A percentile compares a stretch with the other conserved stretches of the same genome.
Conservation (phyloP, 768 basidiomycete genomes). For the Podaxis sp. region DNA sequence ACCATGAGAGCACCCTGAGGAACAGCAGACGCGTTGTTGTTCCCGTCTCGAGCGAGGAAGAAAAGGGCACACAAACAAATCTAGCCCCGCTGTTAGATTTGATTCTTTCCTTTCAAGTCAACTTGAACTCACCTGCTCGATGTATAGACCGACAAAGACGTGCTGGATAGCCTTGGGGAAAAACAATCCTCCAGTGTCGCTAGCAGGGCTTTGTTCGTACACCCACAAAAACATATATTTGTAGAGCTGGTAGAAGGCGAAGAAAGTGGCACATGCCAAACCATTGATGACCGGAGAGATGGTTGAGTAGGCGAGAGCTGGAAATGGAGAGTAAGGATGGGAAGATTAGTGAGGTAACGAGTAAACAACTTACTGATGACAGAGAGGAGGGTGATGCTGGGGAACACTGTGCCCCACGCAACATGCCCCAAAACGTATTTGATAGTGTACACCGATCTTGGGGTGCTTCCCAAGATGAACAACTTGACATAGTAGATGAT, state of each 20-base stretch:
- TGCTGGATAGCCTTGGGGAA: slow-evolving; percentile 95
- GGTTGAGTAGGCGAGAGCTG: slow-evolving; percentile 78
- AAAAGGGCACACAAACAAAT: slow-evolving; percentile 84
- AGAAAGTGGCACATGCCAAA: slow-evolving; percentile 79
- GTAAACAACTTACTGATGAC: slow-evolving; percentile 48
- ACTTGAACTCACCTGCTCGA: slow-evolving; percentile 53
- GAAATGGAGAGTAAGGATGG: not conserved
- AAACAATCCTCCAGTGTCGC: slow-evolving; percentile 91
- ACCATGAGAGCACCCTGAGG: slow-evolving; percentile 84
- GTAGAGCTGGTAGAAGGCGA: slow-evolving; percentile 80
- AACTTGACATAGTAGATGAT: slow-evolving; percentile 90
- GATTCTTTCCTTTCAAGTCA: not conserved
- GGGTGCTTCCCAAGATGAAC: slow-evolving; percentile 84
- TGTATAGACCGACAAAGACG: slow-evolving; percentile 90
- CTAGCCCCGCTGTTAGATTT: not conserved
- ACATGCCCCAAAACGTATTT: slow-evolving; percentile 71
- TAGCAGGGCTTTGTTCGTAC: slow-evolving; percentile 63
- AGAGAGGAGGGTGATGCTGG: slow-evolving; percentile 68
- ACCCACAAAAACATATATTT: slow-evolving; percentile 87
- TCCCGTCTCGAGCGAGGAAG: slow-evolving; percentile 73
- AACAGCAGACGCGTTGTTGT: slow-evolving; percentile 54
- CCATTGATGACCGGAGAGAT: slow-evolving; percentile 96
- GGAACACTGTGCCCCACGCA: slow-evolving; percentile 79
- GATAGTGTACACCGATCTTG: slow-evolving; percentile 81
- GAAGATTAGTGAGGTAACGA: slow-evolving; percentile 43